phyloP scores from a whole-genome alignment of 2,329 filamentous ascomycete genomes.

The Pseudogymnoascus sp. region DNA sequence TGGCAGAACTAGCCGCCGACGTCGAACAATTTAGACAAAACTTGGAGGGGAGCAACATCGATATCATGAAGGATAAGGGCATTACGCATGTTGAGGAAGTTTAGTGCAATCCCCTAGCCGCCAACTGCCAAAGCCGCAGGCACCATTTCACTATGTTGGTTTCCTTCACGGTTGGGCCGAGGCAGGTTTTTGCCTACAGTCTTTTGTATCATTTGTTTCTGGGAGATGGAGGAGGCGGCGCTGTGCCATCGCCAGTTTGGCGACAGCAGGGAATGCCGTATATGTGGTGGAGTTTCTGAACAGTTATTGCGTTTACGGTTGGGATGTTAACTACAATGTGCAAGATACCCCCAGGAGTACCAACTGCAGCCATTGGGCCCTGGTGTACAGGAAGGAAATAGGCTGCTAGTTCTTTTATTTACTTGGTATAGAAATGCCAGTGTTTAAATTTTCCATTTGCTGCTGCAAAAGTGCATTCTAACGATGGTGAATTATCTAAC shows the following conservation, averaged over 20 bases:
- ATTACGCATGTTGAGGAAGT: conserved; percentile 19
- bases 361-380: conserved; percentile 6
- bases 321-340: conserved; percentile 7
- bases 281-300: background rate
- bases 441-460: conserved; percentile 2
- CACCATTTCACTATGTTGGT: background rate
- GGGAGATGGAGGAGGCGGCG: background rate
- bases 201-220: conserved; percentile 2
- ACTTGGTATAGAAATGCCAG: background rate
- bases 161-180: background rate
- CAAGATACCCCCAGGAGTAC: conserved; percentile 6
- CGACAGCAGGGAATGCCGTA: background rate
- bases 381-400: conserved; percentile 6
- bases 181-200: background rate
- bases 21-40: conserved; percentile 21
- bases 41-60: conserved; percentile 17
- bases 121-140: background rate
- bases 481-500: background rate
- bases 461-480: background rate
- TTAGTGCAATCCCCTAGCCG: conserved; percentile 1
- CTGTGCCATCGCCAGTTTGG: background rate
- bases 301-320: conserved; percentile 3
- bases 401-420: background rate
- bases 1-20: conserved; percentile 20
- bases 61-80: conserved; percentile 18